These are phyloP conservation scores for Gigaspora rosea DNA, from an alignment of 192 early-diverging fungal species.

Conservation along the genomic window DNA sequence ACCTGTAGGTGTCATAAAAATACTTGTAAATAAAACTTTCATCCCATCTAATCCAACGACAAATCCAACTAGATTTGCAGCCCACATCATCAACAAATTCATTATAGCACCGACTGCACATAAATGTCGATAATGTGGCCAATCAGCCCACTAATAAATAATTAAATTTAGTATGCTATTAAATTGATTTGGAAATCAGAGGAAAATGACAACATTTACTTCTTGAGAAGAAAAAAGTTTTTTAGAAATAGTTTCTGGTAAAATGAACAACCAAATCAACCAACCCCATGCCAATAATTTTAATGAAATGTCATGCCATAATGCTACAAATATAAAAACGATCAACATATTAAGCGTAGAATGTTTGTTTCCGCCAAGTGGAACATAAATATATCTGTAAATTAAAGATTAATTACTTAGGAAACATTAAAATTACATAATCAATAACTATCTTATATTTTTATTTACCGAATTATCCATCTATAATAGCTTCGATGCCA, in stretches of 20 bases:
- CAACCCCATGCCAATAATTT: slow-evolving; percentile 88
- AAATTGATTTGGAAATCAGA: neutral
- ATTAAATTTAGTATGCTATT: slow-evolving; percentile 42
- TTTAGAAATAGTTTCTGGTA: slow-evolving; percentile 79
- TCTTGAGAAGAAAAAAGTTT: slow-evolving; percentile 53
- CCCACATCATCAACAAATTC: slow-evolving; percentile 95
- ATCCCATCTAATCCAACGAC: slow-evolving; percentile 87
- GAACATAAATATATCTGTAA: slow-evolving; percentile 82
- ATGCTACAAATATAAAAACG: slow-evolving; percentile 94
- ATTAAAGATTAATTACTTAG: slow-evolving; percentile 20
- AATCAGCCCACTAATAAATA: slow-evolving; percentile 49
- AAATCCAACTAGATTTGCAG: slow-evolving; percentile 96
- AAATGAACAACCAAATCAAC: slow-evolving; percentile 82
- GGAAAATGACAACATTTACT: slow-evolving; percentile 35
- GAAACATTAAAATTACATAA: neutral
- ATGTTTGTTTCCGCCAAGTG: slow-evolving; percentile 79
- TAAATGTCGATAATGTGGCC: slow-evolving; percentile 70
- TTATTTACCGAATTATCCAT: slow-evolving; percentile 76
- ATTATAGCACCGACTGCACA: slow-evolving; percentile 78
- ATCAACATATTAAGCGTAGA: slow-evolving; percentile 78
- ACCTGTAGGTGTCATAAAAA: slow-evolving; percentile 62
- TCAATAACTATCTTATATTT: neutral
- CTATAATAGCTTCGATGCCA: slow-evolving; percentile 96
- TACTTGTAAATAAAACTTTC: slow-evolving; percentile 65
- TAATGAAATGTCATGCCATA: slow-evolving; percentile 95